Evolutionary conservation across 2,329 filamentous ascomycete genomes (phyloP).

Genomic region (Neopestalotiopsis rosae): DNA sequence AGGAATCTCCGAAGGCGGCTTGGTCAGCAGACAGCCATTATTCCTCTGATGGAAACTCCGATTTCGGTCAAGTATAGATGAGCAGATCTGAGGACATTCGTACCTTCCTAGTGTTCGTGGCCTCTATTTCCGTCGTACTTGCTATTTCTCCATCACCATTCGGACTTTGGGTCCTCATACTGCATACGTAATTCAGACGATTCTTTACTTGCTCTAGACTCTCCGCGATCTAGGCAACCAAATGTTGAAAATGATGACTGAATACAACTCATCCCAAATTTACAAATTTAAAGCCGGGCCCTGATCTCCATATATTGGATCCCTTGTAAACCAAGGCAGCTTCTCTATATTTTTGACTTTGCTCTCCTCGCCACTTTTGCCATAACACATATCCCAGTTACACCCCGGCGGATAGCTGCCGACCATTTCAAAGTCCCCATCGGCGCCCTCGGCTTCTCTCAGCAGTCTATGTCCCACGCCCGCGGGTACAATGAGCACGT

Average conservation of each 20-base stretch:
- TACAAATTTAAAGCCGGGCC: slow-evolving; percentile 10
- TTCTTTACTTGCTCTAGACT: too few species aligned
- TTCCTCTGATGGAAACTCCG: background rate
- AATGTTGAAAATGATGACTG: background rate
- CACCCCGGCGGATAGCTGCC: slow-evolving; percentile 65
- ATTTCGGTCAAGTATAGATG: background rate
- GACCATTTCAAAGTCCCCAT: slow-evolving; percentile 64
- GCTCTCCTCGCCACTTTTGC: slow-evolving; percentile 58
- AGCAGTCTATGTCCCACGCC: slow-evolving; percentile 65
- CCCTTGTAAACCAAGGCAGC: background rate
- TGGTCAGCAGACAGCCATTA: background rate
- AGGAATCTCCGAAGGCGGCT: background rate
- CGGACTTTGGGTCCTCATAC: too few species aligned
- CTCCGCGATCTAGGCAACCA: background rate
- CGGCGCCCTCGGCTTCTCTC: slow-evolving; percentile 54
- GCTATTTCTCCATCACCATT: background rate
- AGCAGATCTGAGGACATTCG: background rate
- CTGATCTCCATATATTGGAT: slow-evolving; percentile 11
- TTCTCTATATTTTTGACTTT: slow-evolving; percentile 33
- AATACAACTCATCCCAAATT: background rate
- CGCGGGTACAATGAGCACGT: slow-evolving; percentile 68
- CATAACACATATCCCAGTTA: slow-evolving; percentile 77
- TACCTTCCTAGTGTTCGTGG: background rate
- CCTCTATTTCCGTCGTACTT: background rate
- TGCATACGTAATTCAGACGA: too few species aligned